A percentile compares a stretch with the other conserved stretches of the same genome.
These are phyloP conservation scores for Agastache rugosa DNA, from an alignment of 257 asterid species.

Conservation along the genomic window DNA sequence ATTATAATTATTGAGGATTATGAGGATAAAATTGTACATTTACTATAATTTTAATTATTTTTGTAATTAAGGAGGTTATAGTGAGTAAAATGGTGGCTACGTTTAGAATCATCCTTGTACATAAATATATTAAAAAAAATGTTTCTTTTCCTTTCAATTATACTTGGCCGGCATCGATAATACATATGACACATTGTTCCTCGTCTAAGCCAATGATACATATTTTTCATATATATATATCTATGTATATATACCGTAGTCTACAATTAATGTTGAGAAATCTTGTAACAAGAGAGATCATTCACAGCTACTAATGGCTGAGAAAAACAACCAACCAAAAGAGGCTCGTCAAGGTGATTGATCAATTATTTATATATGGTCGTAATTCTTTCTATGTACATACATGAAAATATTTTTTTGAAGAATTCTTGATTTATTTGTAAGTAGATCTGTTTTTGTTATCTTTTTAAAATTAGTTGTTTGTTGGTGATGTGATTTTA, in stretches of 20 bases:
- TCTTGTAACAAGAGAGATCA: background rate
- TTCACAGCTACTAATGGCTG: conserved; percentile 37
- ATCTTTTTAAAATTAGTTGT: background rate
- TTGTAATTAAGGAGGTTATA: no score
- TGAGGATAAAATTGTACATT: no score
- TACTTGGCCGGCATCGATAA: conserved; percentile 4
- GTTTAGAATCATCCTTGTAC: no score
- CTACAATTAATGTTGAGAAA: background rate
- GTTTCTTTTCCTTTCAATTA: background rate
- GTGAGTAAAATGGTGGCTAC: no score
- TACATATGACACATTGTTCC: background rate
- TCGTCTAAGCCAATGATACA: background rate
- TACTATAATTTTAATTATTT: no score
- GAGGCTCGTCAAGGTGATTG: conserved; percentile 15
- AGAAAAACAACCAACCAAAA: conserved; percentile 36
- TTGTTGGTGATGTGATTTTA: background rate
- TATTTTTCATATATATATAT: background rate
- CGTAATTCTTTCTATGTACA: background rate
- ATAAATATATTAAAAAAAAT: no score
- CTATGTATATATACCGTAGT: background rate
- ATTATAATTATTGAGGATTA: no score
- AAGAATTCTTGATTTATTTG: background rate
- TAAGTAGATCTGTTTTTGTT: background rate
- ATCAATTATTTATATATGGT: background rate
- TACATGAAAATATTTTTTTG: background rate